phyloP scores from a whole-genome alignment of 2,329 filamentous ascomycete genomes.

The Cadophora sp. region DNA sequence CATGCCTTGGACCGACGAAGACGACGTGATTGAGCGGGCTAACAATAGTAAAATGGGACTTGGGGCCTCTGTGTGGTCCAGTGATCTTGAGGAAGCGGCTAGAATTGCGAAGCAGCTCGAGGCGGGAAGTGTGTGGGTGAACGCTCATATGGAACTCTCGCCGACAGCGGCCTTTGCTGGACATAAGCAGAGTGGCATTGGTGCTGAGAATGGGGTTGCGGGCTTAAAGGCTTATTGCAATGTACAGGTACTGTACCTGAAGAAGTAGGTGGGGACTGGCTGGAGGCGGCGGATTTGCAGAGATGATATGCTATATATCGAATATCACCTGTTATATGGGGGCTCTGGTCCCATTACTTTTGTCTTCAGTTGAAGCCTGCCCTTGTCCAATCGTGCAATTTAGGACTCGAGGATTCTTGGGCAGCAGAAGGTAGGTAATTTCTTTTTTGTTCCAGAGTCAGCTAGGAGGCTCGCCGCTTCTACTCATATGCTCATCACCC shows the following conservation, averaged over 20 bases:
- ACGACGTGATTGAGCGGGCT: conserved; percentile 61
- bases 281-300: background rate
- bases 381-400: too few species aligned
- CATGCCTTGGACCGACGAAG: conserved; percentile 20
- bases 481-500: too few species aligned
- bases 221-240: conserved; percentile 36
- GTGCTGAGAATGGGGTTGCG: conserved; percentile 34
- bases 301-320: too few species aligned
- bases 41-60: conserved; percentile 62
- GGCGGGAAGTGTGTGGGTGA: conserved; percentile 68
- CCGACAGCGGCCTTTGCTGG: conserved; percentile 50
- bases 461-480: too few species aligned
- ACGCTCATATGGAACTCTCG: conserved; percentile 55
- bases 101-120: conserved; percentile 61
- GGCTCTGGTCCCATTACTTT: too few species aligned
- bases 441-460: too few species aligned
- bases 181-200: conserved; percentile 46
- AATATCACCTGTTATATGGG: too few species aligned
- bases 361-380: too few species aligned
- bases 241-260: conserved; percentile 32
- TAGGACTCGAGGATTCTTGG: too few species aligned
- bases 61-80: conserved; percentile 64
- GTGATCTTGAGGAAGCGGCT: conserved; percentile 57
- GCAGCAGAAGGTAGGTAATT: too few species aligned
- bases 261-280: conserved; percentile 24